Evolutionary conservation across 768 basidiomycete species (phyloP).

Genomic region (Pleurotus tuoliensis): DNA sequence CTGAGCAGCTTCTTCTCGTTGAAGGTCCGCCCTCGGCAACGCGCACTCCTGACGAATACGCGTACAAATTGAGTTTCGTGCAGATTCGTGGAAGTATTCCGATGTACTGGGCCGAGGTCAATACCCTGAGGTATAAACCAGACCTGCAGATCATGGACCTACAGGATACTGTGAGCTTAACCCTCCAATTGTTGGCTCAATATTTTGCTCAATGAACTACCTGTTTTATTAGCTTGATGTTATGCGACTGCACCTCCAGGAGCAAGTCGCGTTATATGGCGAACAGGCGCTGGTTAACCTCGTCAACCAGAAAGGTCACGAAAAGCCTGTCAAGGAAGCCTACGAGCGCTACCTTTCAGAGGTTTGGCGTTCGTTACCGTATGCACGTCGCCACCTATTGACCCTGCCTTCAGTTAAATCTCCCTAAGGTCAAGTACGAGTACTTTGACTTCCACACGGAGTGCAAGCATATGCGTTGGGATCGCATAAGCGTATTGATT

Average conservation of each 20-base stretch:
- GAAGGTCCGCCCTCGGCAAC: slow-evolving; percentile 47
- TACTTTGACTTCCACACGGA: slow-evolving; percentile 99
- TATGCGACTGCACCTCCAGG: slow-evolving; percentile 68
- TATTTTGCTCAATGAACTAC: background rate
- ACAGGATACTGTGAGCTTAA: slow-evolving; percentile 66
- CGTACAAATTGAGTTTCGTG: slow-evolving; percentile 76
- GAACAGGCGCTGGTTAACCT: slow-evolving; percentile 81
- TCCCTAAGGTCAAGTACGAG: slow-evolving; percentile 74
- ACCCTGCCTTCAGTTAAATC: slow-evolving; percentile 43
- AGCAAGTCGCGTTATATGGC: slow-evolving; percentile 73
- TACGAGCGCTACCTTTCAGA: slow-evolving; percentile 77
- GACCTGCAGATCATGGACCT: slow-evolving; percentile 96
- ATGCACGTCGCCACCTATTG: slow-evolving; percentile 1
- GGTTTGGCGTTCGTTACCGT: slow-evolving; percentile 29
- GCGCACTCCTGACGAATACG: slow-evolving; percentile 42
- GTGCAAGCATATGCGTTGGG: slow-evolving; percentile 93
- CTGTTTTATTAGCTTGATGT: slow-evolving; percentile 52
- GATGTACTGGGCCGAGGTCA: slow-evolving; percentile 95
- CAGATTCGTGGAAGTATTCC: slow-evolving; percentile 95
- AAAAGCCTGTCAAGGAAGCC: slow-evolving; percentile 92
- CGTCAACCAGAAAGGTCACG: slow-evolving; percentile 90
- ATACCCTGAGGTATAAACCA: slow-evolving; percentile 92
- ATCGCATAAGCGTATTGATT: slow-evolving; percentile 81
- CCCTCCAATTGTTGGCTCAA: background rate
- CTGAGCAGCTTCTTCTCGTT: slow-evolving; percentile 87